A percentile compares a stretch with the other conserved stretches of the same genome.
Conservation (phyloP, 2,329 filamentous ascomycete genomes). For the Sodiomyces alkalinus region DNA sequence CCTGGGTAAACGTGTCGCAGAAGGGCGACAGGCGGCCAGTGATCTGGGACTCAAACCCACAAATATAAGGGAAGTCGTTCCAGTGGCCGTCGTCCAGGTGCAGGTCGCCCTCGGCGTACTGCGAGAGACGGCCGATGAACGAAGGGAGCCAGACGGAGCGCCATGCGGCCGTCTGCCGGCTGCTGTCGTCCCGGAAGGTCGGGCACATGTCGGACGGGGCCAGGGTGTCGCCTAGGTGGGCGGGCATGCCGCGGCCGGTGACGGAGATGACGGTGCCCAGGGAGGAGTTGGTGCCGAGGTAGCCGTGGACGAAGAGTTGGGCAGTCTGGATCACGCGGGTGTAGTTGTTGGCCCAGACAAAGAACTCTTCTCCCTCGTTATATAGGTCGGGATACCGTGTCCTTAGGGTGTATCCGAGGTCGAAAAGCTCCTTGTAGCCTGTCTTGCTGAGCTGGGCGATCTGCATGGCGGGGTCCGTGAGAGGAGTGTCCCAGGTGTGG, state of each 20-base stretch:
- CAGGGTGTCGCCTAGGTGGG: conserved; percentile 44
- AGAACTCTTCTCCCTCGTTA: conserved; percentile 31
- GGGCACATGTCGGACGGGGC: conserved; percentile 48
- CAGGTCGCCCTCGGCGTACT: conserved; percentile 36
- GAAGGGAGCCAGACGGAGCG: conserved; percentile 34
- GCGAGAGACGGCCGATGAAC: conserved; percentile 37
- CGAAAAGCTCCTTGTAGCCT: conserved; percentile 45
- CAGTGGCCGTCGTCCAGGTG: conserved; percentile 38
- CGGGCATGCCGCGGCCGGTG: conserved; percentile 34
- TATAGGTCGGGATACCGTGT: conserved; percentile 36
- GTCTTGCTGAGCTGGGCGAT: conserved; percentile 44
- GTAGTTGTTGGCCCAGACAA: conserved; percentile 53
- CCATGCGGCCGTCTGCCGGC: conserved; percentile 30
- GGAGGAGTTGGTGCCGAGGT: conserved; percentile 38
- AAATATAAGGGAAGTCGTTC: conserved; percentile 49
- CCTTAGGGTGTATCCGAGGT: conserved; percentile 36
- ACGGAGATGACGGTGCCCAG: conserved; percentile 42
- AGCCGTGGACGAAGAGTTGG: conserved; percentile 44
- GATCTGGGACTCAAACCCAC: conserved; percentile 56
- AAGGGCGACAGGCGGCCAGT: conserved; percentile 44
- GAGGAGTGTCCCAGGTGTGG: conserved; percentile 39
- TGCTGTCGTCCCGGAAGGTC: conserved; percentile 38
- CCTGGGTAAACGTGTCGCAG: conserved; percentile 45
- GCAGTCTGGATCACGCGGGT: conserved; percentile 47
- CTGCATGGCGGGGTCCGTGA: conserved; percentile 37